Base-by-base conservation (phyloP, 257 asterid genomes). In the Handroanthus guayacan region DNA sequence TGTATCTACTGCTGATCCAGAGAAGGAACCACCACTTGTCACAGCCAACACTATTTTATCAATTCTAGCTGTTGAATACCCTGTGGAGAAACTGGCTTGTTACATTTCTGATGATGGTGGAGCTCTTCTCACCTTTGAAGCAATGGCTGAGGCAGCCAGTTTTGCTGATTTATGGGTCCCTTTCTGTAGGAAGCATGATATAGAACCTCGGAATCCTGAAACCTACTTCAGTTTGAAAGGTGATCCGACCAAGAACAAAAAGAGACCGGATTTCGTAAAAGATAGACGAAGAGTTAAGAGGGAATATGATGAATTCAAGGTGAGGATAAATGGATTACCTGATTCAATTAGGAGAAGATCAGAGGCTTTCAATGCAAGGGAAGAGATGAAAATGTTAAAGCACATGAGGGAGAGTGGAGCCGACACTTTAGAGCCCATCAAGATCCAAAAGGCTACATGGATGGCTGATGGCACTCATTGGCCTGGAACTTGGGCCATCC, bases 391-490 rank as follows among this genome's bases (percentile, higher is more conserved):
- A 25, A 58, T 74, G 79, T 3, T 86, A 51, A 88, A 88, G 84
- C 82, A 83, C 54, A 75, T 73, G 84, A 81, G 88, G 66, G 89
- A 88, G 72, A 80, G 62, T 1, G 88, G 85, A n/a, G 83, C 72
- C 0, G 91, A 84, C 51, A 72, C 84, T 14, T 8, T 84, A 11
- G 94, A 87, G 73, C 79, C 84, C 0, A 79, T 87, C 58, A 87
- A 87, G 78, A 82, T 85, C 71, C 83, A 56, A 3, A 89, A 87
- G 82, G 86, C 91, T 38, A 89, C 94, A 0, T 89, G 94, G 94
- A 89, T 89, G 94, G 94, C 94, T 0, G 94, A 89, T 18, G 94
- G 94, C n/a, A 86, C 91, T 2, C 94, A 89, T 25, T 89, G 94
- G 91, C 94, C 94, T 0, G 93, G 93, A 5, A 83, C 91, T 13